Conservation (phyloP, 345 rosid species). For the Pelargonium nanum region DNA sequence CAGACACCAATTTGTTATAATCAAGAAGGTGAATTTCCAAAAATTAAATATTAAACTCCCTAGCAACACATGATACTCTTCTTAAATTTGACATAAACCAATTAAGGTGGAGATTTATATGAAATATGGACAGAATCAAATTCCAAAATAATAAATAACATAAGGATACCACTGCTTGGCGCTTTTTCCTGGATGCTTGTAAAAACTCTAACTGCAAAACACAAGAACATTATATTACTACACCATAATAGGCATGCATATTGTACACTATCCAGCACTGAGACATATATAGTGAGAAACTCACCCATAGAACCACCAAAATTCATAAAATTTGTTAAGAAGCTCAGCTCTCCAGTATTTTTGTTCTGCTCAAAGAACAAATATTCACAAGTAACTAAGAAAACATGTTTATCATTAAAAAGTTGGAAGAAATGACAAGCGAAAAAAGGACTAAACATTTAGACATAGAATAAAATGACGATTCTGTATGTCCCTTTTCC, state of each 20-base stretch:
- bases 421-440: neutral
- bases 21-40: too few species aligned
- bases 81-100: too few species aligned
- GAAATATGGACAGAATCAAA: neutral
- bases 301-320: slow-evolving; percentile 69
- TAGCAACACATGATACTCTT: too few species aligned
- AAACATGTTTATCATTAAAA: neutral
- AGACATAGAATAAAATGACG: too few species aligned
- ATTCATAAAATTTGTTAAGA: slow-evolving; percentile 77
- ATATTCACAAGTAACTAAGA: neutral
- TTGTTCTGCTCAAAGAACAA: slow-evolving; percentile 42
- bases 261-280: neutral
- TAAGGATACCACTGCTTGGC: slow-evolving; percentile 73
- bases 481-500: too few species aligned
- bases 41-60: too few species aligned
- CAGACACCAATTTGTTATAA: too few species aligned
- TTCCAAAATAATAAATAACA: neutral
- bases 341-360: slow-evolving; percentile 90
- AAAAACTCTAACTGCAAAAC: slow-evolving; percentile 68
- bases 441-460: too few species aligned
- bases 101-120: too few species aligned
- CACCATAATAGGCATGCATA: neutral
- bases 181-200: slow-evolving; percentile 92
- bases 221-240: neutral
- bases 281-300: slow-evolving; percentile 7